These are phyloP conservation scores for Geotrichum restrictum DNA, from an alignment of 1,139 yeast species.

Conservation along the genomic window DNA sequence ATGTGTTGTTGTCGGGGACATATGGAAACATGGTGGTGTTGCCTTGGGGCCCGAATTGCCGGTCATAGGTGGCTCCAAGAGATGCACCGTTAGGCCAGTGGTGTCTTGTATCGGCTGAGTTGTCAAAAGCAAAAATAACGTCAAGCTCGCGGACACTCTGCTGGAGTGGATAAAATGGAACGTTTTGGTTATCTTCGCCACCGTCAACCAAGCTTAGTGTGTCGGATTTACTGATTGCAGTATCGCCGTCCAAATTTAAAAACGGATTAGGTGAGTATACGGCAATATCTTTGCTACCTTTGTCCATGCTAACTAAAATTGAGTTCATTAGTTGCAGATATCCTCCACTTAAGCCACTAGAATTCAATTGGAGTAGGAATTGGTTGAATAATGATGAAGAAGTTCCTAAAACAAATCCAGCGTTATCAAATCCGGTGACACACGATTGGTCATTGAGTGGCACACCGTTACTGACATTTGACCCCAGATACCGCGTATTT, in stretches of 20 bases:
- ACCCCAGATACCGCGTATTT: conserved; percentile 68
- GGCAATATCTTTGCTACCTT: conserved; percentile 58
- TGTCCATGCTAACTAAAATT: conserved; percentile 32
- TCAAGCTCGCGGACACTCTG: conserved; percentile 72
- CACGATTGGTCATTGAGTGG: conserved; percentile 42
- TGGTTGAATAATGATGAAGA: conserved; percentile 76
- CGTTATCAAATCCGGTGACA: conserved; percentile 68
- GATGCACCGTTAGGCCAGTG: conserved; percentile 76
- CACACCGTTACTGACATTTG: conserved; percentile 56
- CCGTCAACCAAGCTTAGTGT: conserved; percentile 76
- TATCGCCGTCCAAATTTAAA: conserved; percentile 33
- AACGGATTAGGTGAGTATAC: conserved; percentile 76
- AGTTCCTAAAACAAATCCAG: conserved; percentile 73
- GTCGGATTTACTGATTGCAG: conserved; percentile 36
- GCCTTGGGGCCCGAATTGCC: conserved; percentile 45
- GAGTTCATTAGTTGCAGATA: conserved; percentile 43
- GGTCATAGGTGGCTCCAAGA: conserved; percentile 49
- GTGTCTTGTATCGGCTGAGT: conserved; percentile 68
- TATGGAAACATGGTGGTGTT: conserved; percentile 62
- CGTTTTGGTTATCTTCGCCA: conserved; percentile 76
- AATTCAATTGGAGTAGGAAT: conserved; percentile 56
- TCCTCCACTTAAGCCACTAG: conserved; percentile 49
- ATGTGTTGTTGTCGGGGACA: conserved; percentile 72
- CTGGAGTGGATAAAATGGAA: conserved; percentile 73
- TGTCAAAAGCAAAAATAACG: conserved; percentile 76